A percentile compares a stretch with the other conserved stretches of the same genome.
These are phyloP conservation scores for Pythium pectinolyticum DNA, from an alignment of 352 stramenopile genomes.

Conservation along the genomic window DNA sequence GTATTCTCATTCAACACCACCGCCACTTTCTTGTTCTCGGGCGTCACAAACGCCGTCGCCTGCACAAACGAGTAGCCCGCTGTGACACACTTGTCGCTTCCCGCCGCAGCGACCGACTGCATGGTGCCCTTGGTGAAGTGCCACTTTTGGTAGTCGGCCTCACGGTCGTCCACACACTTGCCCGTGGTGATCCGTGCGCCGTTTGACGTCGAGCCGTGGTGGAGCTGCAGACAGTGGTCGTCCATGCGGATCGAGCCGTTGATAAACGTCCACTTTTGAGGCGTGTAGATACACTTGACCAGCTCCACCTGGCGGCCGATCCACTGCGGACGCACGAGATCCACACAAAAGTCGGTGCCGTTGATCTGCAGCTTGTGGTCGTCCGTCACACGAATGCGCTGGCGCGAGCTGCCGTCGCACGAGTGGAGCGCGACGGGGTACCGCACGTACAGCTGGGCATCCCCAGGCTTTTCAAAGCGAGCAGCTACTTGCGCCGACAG, in stretches of 20 bases:
- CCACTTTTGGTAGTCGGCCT: constrained; percentile 56
- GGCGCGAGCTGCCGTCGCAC: constrained; percentile 69
- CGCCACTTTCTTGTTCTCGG: constrained; percentile 68
- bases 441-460: constrained; percentile 55
- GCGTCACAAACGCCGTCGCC: constrained; percentile 67
- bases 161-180: constrained; percentile 43
- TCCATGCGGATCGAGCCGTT: constrained; percentile 56
- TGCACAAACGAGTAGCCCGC: constrained; percentile 79
- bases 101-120: constrained; percentile 37
- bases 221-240: constrained; percentile 66
- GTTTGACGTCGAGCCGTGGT: constrained; percentile 58
- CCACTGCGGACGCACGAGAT: constrained; percentile 48
- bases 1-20: constrained; percentile 88
- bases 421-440: constrained; percentile 61
- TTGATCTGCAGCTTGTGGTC: constrained; percentile 76
- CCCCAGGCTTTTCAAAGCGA: constrained; percentile 53
- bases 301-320: constrained; percentile 60
- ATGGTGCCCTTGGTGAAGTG: constrained; percentile 58
- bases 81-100: constrained; percentile 72
- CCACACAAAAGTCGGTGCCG: constrained; percentile 60
- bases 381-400: constrained; percentile 51
- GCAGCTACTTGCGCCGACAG: constrained; percentile 54
- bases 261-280: constrained; percentile 66
- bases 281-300: constrained; percentile 67
- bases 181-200: constrained; percentile 52